Base-by-base conservation (phyloP, 129 eudicot genomes). In the Silybum marianum region DNA sequence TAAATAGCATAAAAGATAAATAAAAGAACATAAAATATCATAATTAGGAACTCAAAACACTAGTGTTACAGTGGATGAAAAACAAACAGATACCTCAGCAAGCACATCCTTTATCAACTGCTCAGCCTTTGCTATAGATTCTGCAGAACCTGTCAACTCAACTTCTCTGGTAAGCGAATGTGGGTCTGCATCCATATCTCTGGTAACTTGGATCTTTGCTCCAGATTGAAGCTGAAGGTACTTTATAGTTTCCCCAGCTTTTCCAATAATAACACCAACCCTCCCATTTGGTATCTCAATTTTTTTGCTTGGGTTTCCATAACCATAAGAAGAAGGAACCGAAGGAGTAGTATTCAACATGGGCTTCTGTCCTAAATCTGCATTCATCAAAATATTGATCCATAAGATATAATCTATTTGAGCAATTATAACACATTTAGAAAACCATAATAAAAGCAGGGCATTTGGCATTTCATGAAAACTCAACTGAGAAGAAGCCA, bases 211-310 rank as follows among this genome's bases (percentile, higher is more conserved):
- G 42, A 94, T 94, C 90, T 88, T 94, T 40, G 98, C 98, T 34
- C 98, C 98, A 23, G 98, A 94, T 78, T 90, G 90, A 54, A 75
- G 71, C 77, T 91, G 98, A 82, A 94, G 97, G 79, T 90, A 87
- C 84, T 90, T 90, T 2, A 94, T 94, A 39, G 98, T 94, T 69
- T 94, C 98, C 70, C 98, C 98, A 9, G 87, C 93, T 87, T 90
- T 94, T 44, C 98, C 98, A 74, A 94, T 94, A 69, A 94, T 91
- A 24, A 94, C 98, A 78, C 98, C 98, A 54, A 94, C 98, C 83
- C 93, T 85, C 18, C 93, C 97, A 84, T 91, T 91, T 44, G 98
- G 98, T 46, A 94, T 88, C 79, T 90, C 95, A 39, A 94, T 94
- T 71, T 87, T 94, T 84, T 91, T 94, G 86, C 82, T 91, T 7